Percentiles rank a stretch among this genome's conserved stretches.
These are phyloP conservation scores for Coemansia sp. DNA, from an alignment of 192 early-diverging fungal genomes.

Conservation along the genomic window DNA sequence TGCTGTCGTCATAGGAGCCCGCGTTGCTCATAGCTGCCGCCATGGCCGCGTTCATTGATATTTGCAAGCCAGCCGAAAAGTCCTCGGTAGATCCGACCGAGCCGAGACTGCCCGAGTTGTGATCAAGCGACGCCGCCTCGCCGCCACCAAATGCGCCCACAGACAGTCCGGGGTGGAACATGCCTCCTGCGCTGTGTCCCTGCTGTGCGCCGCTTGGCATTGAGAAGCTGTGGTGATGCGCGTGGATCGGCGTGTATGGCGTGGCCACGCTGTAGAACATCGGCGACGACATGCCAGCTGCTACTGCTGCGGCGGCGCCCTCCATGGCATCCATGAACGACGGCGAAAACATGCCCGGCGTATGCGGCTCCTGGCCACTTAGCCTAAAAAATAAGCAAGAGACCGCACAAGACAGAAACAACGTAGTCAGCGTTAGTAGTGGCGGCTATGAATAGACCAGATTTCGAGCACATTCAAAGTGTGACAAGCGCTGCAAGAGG, in stretches of 20 bases:
- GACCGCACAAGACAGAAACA: not conserved
- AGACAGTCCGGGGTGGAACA: constrained; percentile 24
- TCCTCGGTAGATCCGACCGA: constrained; percentile 21
- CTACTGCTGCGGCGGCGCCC: constrained; percentile 41
- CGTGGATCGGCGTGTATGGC: constrained; percentile 34
- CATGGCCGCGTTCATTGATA: constrained; percentile 44
- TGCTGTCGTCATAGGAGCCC: constrained; percentile 20
- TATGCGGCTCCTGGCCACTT: constrained; percentile 51
- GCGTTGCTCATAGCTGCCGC: constrained; percentile 17
- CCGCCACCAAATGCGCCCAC: constrained; percentile 22
- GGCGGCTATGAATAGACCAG: not conserved
- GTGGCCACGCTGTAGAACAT: constrained; percentile 41
- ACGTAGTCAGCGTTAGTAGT: not conserved
- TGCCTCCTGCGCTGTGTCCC: constrained; percentile 7
- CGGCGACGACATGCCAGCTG: constrained; percentile 40
- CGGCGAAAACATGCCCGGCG: constrained; percentile 73
- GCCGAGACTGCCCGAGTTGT: constrained; percentile 8
- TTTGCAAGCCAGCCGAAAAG: constrained; percentile 45
- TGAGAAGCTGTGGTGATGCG: constrained; percentile 48
- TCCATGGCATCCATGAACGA: constrained; percentile 63
- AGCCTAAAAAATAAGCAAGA: constrained; percentile 1
- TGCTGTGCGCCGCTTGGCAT: constrained; percentile 31
- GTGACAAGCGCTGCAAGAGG: not conserved
- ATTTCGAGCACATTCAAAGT: not conserved
- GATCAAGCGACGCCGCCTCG: constrained; percentile 11